Percentiles rank a stretch among this genome's conserved stretches.
These are phyloP conservation scores for Pseudocercospora fijiensis DNA, from an alignment of 2,329 filamentous ascomycete genomes.

Conservation along the genomic window DNA sequence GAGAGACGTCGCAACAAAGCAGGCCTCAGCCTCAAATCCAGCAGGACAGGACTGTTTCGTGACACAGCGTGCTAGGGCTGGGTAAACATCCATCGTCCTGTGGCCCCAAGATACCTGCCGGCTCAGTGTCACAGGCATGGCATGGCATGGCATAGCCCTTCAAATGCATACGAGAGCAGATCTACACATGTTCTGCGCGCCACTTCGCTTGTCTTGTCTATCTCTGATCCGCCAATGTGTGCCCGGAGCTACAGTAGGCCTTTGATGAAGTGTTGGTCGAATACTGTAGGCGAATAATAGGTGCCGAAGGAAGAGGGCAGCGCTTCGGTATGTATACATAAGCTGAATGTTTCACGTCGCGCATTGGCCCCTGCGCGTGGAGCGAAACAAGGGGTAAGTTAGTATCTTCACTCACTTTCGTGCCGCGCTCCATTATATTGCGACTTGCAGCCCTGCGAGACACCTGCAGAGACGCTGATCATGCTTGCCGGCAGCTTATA, in stretches of 20 bases:
- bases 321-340: no score
- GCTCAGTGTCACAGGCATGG: background rate
- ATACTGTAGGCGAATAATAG: background rate
- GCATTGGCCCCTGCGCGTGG: background rate
- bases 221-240: background rate
- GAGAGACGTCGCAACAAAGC: no score
- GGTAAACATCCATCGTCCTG: background rate
- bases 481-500: conserved; percentile 1
- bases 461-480: conserved; percentile 4
- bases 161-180: background rate
- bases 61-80: background rate
- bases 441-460: background rate
- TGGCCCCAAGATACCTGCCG: background rate
- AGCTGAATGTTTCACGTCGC: conserved; percentile 1
- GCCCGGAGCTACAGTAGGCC: background rate
- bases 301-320: background rate
- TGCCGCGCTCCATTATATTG: background rate
- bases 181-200: background rate
- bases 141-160: no score
- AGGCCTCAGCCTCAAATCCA: no score
- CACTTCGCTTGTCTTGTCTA: background rate
- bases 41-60: background rate
- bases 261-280: background rate
- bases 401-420: background rate
- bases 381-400: background rate